These are phyloP conservation scores for Bocquillonia castaneifolia DNA, from an alignment of 441 rosid genomes.

Conservation along the genomic window DNA sequence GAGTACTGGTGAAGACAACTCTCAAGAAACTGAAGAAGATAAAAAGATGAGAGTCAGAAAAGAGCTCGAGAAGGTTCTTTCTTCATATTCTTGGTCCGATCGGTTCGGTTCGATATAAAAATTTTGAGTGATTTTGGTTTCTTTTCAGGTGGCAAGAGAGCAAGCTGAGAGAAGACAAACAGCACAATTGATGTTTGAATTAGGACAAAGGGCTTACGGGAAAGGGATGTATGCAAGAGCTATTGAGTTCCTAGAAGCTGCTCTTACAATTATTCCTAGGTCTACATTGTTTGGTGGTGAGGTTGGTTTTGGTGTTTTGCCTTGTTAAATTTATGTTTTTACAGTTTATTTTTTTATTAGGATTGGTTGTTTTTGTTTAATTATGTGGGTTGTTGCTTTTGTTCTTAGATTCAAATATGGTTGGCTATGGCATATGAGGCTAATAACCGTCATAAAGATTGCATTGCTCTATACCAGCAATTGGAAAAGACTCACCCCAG, in stretches of 20 bases:
- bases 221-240: slow-evolving; percentile 83
- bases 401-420: slow-evolving; percentile 91
- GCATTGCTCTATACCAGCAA: slow-evolving; percentile 81
- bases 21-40: slow-evolving; percentile 74
- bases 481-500: slow-evolving; percentile 77
- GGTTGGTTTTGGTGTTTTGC: slow-evolving; percentile 45
- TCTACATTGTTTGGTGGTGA: slow-evolving; percentile 85
- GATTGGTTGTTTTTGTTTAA: not conserved
- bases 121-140: not conserved
- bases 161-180: slow-evolving; percentile 87
- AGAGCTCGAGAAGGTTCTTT: slow-evolving; percentile 76
- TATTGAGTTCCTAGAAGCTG: slow-evolving; percentile 88
- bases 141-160: slow-evolving; percentile 73
- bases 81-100: not conserved
- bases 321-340: not conserved
- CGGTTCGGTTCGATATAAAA: too few species aligned
- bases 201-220: slow-evolving; percentile 90
- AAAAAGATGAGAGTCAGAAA: slow-evolving; percentile 73
- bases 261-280: slow-evolving; percentile 83
- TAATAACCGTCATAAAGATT: slow-evolving; percentile 75
- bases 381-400: slow-evolving; percentile 17
- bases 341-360: not conserved
- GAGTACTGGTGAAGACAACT: slow-evolving; percentile 74
- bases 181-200: slow-evolving; percentile 85
- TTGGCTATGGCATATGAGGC: slow-evolving; percentile 98